Conservation (phyloP, 805 yeast species). For the Pichia nanzhaoensis region DNA sequence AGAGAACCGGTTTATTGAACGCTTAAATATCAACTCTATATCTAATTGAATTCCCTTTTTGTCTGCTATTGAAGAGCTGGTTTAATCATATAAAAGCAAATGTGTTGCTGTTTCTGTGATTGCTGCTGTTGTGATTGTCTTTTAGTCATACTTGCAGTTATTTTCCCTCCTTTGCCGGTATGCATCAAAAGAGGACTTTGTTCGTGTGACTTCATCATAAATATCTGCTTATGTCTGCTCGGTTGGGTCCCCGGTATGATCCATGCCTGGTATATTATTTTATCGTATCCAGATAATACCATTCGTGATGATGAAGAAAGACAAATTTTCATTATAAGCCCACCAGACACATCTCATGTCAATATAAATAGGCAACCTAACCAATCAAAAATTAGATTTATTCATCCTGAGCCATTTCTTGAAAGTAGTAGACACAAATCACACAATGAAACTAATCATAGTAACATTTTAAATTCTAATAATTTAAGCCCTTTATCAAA, state of each 20-base stretch:
- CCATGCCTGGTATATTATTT: constrained; percentile 62
- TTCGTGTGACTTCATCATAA: constrained; percentile 63
- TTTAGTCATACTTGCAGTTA: constrained; percentile 59
- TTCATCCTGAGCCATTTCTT: constrained; percentile 30
- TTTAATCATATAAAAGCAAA: too few relatives aligned
- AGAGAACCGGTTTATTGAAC: too few relatives aligned
- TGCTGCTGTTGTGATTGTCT: constrained; percentile 50
- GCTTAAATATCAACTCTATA: too few relatives aligned
- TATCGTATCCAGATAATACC: constrained; percentile 38
- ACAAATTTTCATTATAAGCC: constrained; percentile 24
- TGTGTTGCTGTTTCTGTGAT: constrained; percentile 27
- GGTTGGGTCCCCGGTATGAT: constrained; percentile 68
- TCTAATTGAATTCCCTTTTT: too few relatives aligned
- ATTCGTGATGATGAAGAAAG: constrained; percentile 23
- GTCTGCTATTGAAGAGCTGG: too few relatives aligned
- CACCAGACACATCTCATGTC: constrained; percentile 16
- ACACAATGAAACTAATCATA: constrained; percentile 2
- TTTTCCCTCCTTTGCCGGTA: constrained; percentile 78
- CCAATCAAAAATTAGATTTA: constrained; percentile 21
- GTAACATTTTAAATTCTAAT: constrained; percentile 9
- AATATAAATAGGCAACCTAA: constrained; percentile 23
- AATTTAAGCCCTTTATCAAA: constrained; percentile 23
- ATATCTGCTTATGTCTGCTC: constrained; percentile 51
- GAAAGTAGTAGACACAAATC: constrained; percentile 8
- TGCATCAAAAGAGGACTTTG: constrained; percentile 65